phyloP scores from a whole-genome alignment of 192 early-diverging fungal genomes.

The Phycomyces nitens region DNA sequence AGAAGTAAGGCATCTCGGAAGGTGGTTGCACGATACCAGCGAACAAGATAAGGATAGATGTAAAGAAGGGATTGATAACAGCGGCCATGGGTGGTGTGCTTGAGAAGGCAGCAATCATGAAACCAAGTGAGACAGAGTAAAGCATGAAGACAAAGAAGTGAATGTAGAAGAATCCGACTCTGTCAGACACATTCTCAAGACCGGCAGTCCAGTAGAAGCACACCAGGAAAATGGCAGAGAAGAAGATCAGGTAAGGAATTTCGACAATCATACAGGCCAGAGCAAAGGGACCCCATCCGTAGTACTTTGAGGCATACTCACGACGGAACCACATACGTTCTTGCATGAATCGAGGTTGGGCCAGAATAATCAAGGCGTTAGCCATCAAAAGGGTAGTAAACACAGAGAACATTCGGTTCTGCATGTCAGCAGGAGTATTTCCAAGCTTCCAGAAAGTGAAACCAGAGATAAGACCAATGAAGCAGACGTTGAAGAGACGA shows the following conservation, averaged over 20 bases:
- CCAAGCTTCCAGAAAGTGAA: slow-evolving; percentile 66
- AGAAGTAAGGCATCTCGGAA: slow-evolving; percentile 52
- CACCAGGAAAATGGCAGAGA: slow-evolving; percentile 51
- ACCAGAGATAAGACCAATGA: slow-evolving; percentile 58
- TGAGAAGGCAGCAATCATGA: slow-evolving; percentile 52
- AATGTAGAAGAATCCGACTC: slow-evolving; percentile 60
- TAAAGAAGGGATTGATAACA: slow-evolving; percentile 61
- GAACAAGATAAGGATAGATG: slow-evolving; percentile 55
- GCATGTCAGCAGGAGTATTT: slow-evolving; percentile 49
- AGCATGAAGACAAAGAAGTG: slow-evolving; percentile 51
- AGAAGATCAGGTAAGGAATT: slow-evolving; percentile 57
- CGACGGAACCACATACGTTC: slow-evolving; percentile 59
- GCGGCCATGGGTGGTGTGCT: slow-evolving; percentile 55
- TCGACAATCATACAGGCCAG: slow-evolving; percentile 57
- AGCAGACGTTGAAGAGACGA: slow-evolving; percentile 48
- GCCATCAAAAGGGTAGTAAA: slow-evolving; percentile 44
- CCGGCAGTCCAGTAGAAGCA: slow-evolving; percentile 63
- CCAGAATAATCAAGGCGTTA: slow-evolving; percentile 59
- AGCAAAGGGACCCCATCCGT: slow-evolving; percentile 61
- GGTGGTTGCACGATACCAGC: slow-evolving; percentile 61
- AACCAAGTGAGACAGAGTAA: slow-evolving; percentile 55
- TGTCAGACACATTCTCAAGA: slow-evolving; percentile 43
- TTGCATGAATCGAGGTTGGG: slow-evolving; percentile 60
- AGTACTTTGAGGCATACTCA: slow-evolving; percentile 59
- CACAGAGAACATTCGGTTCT: slow-evolving; percentile 54